Base-by-base conservation (phyloP, 495 filamentous ascomycete genomes). In the Barbatosphaeria neglecta region DNA sequence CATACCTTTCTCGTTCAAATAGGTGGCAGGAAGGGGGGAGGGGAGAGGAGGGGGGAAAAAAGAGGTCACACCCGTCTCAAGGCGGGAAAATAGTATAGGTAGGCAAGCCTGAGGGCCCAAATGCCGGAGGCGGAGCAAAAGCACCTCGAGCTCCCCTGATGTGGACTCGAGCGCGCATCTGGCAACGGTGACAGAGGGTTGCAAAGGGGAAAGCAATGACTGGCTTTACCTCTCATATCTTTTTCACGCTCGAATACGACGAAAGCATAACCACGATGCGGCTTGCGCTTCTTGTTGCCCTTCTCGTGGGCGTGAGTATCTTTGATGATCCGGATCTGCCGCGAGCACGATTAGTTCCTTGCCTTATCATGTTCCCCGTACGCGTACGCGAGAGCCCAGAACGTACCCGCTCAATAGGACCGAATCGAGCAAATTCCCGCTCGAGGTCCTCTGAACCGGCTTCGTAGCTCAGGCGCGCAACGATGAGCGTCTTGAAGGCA, bases 211-310 rank as follows among this genome's bases (percentile, higher is more conserved):
- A 57, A 56, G 58, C 50, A 60, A 59, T 62, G 59, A 60, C 49
- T 57, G 57, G 50, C 58, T 54, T 74, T 95, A 95, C 92, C 90
- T 83, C 94, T 96, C 93, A 98, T 96, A 60, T 98, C 92, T 67
- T 90, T 90, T 65, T 97, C 92, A 58, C 87, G 82, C 67, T 97
- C 90, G 63, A 89, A 98, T 41, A 96, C 89, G 54, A 98, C 83
- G 63, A 98, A 98, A 48, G 88, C 92, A 68, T 98, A 98, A 50
- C 92, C 92, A 53, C 81, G 77, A 61, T 92, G 83, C 38, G 80
- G 74, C 66, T 93, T 95, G 61, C 88, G 90, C 45, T 80, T 78
- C 59, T 82, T 82, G 53, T 86, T 89, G 4, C 77, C 74, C 45
- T 81, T 82, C 45, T 83, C 72, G 46, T 81, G 74, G 51, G 77